Evolutionary conservation across 345 rosid species (phyloP), one percentile per base, ranked within the genome.

Genomic region (Melastoma malabathricum): DNA sequence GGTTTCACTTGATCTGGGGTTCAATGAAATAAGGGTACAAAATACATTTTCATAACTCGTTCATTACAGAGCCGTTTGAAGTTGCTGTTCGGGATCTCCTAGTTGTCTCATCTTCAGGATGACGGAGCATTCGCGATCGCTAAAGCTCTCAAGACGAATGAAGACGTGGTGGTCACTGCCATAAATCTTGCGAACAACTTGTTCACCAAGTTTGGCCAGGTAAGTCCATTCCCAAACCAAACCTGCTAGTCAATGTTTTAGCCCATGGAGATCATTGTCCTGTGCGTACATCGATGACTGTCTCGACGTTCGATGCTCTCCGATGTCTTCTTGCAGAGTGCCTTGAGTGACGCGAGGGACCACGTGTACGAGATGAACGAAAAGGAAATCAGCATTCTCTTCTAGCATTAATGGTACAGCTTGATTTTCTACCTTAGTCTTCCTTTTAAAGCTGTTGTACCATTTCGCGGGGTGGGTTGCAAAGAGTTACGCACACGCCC

Each of bases 81-180:
- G 52, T 57, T 75, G 48, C 60, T 39, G 14, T 57, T 57, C 25
- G 52, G 12, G 18, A 38, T 23, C n/a, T 54, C 27, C 14, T 49
- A 12, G 67, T 23, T 67, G 31, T 27, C 6, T 6, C 6, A 27
- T 27, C 31, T 3, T 27, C 31, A 89, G 97, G 96, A 90, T 60
- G 94, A 90, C 60, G 98, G 96, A 43, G 98, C 94, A 57, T 90
- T 90, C 17, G 78, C 98, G 18, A 84, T 90, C 51, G 98, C 94
- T 58, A 96, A 84, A 75, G 96, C 96, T 15, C 74, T 90, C 55
- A 90, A 90, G 75, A 79, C 92, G 17, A 90, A 86, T 57, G 96
- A 82, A 75, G 94, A 86, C 65, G 94, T 84, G 10, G 76, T 83
- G 1, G 79, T 90, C 38, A 66, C 83, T 55, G 83, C 94, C 9